Base-by-base conservation (phyloP, 179 eudicot genomes). In the Patellifolia procumbens region DNA sequence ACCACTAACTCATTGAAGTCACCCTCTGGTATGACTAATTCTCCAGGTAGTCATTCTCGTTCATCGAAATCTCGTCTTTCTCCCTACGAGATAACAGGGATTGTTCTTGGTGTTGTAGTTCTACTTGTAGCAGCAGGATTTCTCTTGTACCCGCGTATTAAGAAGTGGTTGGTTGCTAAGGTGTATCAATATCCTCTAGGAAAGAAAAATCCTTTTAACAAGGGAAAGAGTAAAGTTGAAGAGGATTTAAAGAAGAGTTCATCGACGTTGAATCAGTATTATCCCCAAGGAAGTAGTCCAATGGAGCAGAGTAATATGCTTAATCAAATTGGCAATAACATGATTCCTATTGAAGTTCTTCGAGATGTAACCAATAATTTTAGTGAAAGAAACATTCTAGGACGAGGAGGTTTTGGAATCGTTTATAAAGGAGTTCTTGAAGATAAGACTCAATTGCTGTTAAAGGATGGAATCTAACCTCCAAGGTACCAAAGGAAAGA, bases 341-440 rank as follows among this genome's bases (percentile, higher is more conserved):
- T 35, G 4, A 63, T 82, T 43, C 77, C 85, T 0, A 74, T 82
- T 43, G 82, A 82, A 55, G 55, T 80, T 4, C 75, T 85, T 34
- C 80, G 78, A 1, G 83, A 85, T 12, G 85, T 73, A 35, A 82
- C 88, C 8, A 56, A 70, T 60, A 46, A 82, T 62, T 85, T 82
- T 46, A 74, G 76, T 35, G 62, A 74, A 0, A 56, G 53, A 7
- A 82, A 80, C 78, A 75, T 85, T 72, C 67, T 85, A 66, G 88
- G 85, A 0, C 68, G 67, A 70, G 88, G 88, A 60, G 88, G 88
- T 53, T 85, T 85, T 53, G 88, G 88, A 46, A 66, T 82, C 1
- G 88, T 85, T 26, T 82, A 85, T 61, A 80, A 80, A 31, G 88
- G 88, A 24, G 61, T 59, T 22, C 80, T 85, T 31, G 71, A 74